Evolutionary conservation across 2,329 filamentous ascomycete genomes (phyloP).

Genomic region (Botrytis aclada): DNA sequence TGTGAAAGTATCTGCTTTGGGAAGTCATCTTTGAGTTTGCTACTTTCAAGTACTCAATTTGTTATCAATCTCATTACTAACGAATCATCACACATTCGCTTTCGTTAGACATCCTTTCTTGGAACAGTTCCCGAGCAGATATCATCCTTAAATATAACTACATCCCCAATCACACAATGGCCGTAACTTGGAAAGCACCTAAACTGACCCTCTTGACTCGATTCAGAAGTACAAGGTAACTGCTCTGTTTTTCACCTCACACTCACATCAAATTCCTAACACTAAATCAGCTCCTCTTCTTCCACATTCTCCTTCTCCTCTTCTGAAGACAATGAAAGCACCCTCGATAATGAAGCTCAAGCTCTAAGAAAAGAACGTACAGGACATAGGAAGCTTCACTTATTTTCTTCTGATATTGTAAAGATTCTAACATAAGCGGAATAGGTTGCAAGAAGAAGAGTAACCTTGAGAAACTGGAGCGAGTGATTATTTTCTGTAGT

Average conservation of each 20-base stretch:
- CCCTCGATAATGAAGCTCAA: not conserved
- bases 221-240: not conserved
- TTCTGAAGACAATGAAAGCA: not conserved
- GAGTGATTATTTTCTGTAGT: not conserved
- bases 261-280: not conserved
- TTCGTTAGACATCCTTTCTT: not conserved
- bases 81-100: not conserved
- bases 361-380: not conserved
- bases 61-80: not conserved
- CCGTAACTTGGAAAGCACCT: not conserved
- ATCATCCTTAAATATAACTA: rapidly evolving
- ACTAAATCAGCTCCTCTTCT: not conserved
- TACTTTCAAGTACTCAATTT: not conserved
- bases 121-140: not conserved
- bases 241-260: not conserved
- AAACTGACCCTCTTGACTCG: not conserved
- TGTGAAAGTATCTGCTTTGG: not conserved
- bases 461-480: not conserved
- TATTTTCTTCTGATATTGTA: too few species aligned
- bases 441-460: not conserved
- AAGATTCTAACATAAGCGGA: too few species aligned
- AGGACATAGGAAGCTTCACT: not conserved
- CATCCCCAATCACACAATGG: not conserved
- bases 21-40: not conserved
- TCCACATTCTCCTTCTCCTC: not conserved